Base-by-base conservation (phyloP, 306 rosid species). In the Citrullus amarus region DNA sequence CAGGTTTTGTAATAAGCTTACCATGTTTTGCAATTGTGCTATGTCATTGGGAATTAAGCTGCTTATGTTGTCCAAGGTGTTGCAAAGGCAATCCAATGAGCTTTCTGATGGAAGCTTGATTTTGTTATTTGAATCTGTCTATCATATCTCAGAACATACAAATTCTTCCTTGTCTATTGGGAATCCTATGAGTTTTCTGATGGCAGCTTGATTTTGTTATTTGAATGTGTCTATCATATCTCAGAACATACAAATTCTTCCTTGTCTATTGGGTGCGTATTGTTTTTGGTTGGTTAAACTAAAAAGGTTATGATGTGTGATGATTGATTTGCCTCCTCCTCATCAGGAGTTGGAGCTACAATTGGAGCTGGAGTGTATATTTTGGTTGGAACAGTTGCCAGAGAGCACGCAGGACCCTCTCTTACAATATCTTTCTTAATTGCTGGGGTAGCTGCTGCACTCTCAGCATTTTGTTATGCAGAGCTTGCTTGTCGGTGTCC, bases 361-460 rank as follows among this genome's bases (percentile, higher is more conserved):
- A 91, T 95, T 46, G 97, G 98, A 79, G 97, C 97, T 79, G 98
- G 98, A 81, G 97, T 95, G 63, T 95, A 95, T 87, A 92, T 92
- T 85, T 88, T 95, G 36, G 96, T 95, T 67, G 98, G 98, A 87
- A 88, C 97, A 9, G 97, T 95, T 83, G 97, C 98, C 48, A 84
- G 96, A 79, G 98, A 95, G 84, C 89, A 88, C 71, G 59, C 98
- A 8, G 98, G 98, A 82, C 97, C 98, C 0, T 90, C 97, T 25
- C 85, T 95, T 78, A 78, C 92, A 9, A 50, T 95, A 56, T 95
- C 97, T 11, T 95, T 95, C 81, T 80, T 95, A 57, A 75, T 95
- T 17, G 97, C 98, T 44, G 98, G 97, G 82, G 83, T 95, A 74
- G 97, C 97, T 4, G 92, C 98, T 75, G 96, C 83, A 44, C 97